A percentile compares a stretch with the other conserved stretches of the same genome.
Conservation (phyloP, 768 basidiomycete genomes). For the Dacryopinax primogenitus region DNA sequence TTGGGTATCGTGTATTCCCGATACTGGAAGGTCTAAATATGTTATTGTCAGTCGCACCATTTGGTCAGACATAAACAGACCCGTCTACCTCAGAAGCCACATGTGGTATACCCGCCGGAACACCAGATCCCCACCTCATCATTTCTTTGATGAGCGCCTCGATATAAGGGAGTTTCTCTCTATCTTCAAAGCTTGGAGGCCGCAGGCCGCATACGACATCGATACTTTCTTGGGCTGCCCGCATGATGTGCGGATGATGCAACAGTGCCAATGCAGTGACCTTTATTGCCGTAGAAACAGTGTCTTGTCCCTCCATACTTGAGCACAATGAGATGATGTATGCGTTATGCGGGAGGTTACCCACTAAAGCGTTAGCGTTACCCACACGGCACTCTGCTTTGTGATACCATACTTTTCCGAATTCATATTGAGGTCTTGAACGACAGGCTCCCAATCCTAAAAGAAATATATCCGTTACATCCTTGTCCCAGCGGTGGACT, state of each 20-base stretch:
- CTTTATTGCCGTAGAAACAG: not conserved
- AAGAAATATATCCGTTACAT: too few species aligned
- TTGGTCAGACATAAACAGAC: not conserved
- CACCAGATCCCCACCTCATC: not conserved
- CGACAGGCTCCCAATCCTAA: not conserved
- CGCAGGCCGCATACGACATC: not conserved
- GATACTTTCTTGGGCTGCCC: not conserved
- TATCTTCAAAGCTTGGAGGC: slow-evolving; percentile 9
- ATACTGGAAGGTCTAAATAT: not conserved
- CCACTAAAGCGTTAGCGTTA: not conserved
- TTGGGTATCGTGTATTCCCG: slow-evolving; percentile 15
- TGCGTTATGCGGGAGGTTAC: not conserved
- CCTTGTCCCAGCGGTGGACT: too few species aligned
- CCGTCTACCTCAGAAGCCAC: not conserved
- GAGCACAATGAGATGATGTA: not conserved
- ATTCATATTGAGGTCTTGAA: not conserved
- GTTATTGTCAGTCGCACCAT: not conserved
- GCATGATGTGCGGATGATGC: not conserved
- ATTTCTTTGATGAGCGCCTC: slow-evolving; percentile 10
- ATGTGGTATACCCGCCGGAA: not conserved
- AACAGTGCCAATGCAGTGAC: not conserved
- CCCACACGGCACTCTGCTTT: not conserved
- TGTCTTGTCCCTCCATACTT: not conserved
- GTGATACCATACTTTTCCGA: not conserved
- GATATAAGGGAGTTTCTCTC: slow-evolving; percentile 11